Base-by-base conservation (phyloP, 768 basidiomycete species). In the Suillus discolor region DNA sequence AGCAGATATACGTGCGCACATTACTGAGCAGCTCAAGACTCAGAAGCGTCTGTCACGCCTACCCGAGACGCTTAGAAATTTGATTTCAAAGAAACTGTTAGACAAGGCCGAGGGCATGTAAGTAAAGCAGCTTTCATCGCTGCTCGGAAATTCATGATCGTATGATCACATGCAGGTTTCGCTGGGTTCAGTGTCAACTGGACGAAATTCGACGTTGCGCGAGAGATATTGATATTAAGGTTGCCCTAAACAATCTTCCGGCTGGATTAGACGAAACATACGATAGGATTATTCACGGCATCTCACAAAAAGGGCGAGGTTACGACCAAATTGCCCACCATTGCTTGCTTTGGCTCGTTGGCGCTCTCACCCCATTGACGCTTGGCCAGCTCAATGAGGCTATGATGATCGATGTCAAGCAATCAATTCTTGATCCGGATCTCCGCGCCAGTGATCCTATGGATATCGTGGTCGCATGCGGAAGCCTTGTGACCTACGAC, bases 251-350 rank as follows among this genome's bases (percentile, higher is more conserved):
- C 20, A 62, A 61, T 15, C 70, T 70, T 18, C 69, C 69, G 1
- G 61, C 45, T 20, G 69, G 71, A 31, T 28, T 72, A 8, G 65
- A 74, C 28, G 72, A 72, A 49, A 72, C 72, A 0, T 70, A 72
- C 15, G 59, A 69, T 16, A 65, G 72, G 11, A 73, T 72, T 25
- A 64, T 73, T 5, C 34, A 60, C 15, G 54, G 44, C 3, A 65
- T 74, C 0, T 62, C 68, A 28, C 45, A 39, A 4, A 38, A 15
- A 6, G 55, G 44, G 12, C 11, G 8, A 15, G 45, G 28, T 13
- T 28, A 62, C 13, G 34, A 16, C 6, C 2, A 12, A 36, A 51
- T 62, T 47, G 34, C 62, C 8, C 11, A 53, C 31, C 3, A 16
- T 15, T 62, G 45, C n/a, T 47, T 62, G 20, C 34, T 51, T 23